A percentile compares a stretch with the other conserved stretches of the same genome.
Conservation (phyloP, 805 yeast species). For the Naumovozyma castellii region DNA sequence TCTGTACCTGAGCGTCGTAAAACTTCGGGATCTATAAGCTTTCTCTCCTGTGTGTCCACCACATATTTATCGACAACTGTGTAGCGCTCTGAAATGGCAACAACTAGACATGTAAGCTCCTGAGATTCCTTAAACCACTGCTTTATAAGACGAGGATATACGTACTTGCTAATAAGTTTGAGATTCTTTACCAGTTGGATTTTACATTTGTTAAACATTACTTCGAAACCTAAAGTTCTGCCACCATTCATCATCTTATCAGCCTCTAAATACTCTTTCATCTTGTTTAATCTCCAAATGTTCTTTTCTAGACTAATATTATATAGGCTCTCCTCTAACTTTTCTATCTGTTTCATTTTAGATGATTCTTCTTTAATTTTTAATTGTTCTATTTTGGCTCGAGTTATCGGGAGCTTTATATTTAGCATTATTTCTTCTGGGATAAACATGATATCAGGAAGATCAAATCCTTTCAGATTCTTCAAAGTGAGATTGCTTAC, state of each 20-base stretch:
- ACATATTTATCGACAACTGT: neutral
- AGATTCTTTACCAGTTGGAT: neutral
- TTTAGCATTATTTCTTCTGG: neutral
- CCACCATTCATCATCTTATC: neutral
- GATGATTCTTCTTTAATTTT: neutral
- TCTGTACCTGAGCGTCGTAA: too few relatives aligned
- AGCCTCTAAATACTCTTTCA: neutral
- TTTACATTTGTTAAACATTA: neutral
- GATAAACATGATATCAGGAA: neutral
- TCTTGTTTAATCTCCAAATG: neutral
- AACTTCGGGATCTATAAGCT: neutral
- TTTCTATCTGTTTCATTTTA: neutral
- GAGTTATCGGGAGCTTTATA: neutral
- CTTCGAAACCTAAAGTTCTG: neutral
- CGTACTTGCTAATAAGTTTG: neutral
- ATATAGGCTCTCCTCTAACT: neutral
- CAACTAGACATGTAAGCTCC: neutral
- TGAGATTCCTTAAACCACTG: neutral
- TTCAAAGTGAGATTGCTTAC: neutral
- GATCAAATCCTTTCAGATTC: neutral
- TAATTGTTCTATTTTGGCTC: neutral
- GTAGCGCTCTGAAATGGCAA: neutral
- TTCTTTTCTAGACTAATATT: neutral
- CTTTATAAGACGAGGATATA: neutral
- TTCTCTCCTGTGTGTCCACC: neutral